Conservation (phyloP, 306 rosid species). For the Quercus bicolor region DNA sequence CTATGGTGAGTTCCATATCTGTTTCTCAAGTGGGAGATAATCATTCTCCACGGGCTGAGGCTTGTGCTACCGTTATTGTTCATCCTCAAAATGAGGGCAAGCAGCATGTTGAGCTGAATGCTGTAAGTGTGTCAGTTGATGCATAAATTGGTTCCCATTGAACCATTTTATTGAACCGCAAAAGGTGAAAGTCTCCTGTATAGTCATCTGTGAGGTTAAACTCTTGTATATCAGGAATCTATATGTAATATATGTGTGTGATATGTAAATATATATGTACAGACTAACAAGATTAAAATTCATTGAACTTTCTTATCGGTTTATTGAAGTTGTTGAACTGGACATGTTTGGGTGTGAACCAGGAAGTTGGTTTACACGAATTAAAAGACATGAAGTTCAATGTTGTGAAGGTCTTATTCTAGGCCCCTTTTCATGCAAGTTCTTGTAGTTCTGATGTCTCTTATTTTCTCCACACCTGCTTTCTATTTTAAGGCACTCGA, state of each 20-base stretch:
- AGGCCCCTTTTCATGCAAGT: no score
- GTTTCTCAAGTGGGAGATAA: conserved; percentile 44
- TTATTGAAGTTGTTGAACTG: no score
- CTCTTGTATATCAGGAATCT: neutral
- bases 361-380: no score
- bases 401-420: no score
- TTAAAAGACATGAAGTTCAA: no score
- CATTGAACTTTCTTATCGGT: neutral
- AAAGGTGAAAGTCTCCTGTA: neutral
- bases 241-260: neutral
- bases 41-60: conserved; percentile 44
- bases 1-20: conserved; percentile 47
- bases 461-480: no score
- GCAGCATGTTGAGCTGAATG: conserved; percentile 67
- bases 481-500: no score
- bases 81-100: conserved; percentile 61
- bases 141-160: conserved; percentile 21
- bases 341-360: no score
- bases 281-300: neutral
- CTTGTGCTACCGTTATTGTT: conserved; percentile 50
- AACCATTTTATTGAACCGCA: neutral
- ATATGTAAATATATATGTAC: neutral
- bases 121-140: conserved; percentile 68
- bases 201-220: neutral
- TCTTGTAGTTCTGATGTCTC: no score